phyloP scores from a whole-genome alignment of 1,139 yeast species.

The Diutina pseudorugosa region DNA sequence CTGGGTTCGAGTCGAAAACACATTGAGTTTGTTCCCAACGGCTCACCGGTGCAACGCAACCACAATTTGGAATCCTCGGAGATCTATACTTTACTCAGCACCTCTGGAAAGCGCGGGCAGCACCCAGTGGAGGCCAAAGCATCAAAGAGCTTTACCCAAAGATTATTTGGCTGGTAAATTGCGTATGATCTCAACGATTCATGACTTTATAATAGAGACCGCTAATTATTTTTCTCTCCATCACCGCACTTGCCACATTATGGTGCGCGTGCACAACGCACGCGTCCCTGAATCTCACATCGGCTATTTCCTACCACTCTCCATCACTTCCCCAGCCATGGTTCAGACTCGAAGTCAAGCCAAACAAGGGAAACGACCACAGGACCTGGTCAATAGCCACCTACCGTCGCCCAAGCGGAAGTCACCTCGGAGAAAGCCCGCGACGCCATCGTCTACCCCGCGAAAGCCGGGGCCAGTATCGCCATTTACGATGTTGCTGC shows the following conservation, averaged over 20 bases:
- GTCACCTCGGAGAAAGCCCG: background rate
- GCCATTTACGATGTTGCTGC: background rate
- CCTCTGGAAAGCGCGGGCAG: background rate
- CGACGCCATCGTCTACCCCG: background rate
- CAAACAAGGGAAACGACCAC: background rate
- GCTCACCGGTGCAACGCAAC: background rate
- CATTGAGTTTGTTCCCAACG: background rate
- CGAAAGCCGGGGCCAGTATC: background rate
- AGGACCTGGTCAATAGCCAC: background rate
- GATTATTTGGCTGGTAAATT: constrained; percentile 2
- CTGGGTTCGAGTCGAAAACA: background rate
- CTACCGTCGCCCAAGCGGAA: background rate
- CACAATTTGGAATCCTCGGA: background rate
- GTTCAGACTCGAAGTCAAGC: background rate
- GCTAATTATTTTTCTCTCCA: background rate
- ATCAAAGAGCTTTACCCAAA: background rate
- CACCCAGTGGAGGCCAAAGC: background rate
- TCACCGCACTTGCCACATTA: background rate
- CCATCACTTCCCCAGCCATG: background rate
- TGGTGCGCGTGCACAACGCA: background rate
- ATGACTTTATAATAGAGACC: background rate
- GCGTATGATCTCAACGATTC: background rate
- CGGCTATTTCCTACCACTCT: background rate
- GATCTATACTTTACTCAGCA: background rate
- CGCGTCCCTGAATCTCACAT: background rate